Base-by-base conservation (phyloP, 352 stramenopile species). In the Pythium plurisporium region DNA sequence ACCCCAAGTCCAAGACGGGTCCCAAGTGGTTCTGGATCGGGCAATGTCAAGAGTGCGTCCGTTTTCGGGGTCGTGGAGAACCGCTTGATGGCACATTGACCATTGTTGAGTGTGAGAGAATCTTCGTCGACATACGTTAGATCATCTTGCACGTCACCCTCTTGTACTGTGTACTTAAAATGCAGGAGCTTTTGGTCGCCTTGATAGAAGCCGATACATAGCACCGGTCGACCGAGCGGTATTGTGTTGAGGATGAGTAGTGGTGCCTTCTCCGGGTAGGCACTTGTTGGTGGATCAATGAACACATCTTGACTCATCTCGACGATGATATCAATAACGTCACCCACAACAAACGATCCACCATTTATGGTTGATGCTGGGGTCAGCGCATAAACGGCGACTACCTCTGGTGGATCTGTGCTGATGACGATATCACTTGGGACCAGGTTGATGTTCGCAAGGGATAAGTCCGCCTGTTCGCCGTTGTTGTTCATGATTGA, bases 1-100 rank as follows among this genome's bases (percentile, higher is more conserved):
- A 76, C 48, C n/a, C 81, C 65, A 4, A 67, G 31, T 8, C 62
- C 67, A 15, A 44, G 56, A 4, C 23, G 37, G 6, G 54, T 31
- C 5, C 82, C 76, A 4, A 94, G 67, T 29, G 81, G 64, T 22
- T 29, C 34, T 17, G 80, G 74, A 8, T 52, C n/a, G 12, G 85
- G 85, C 0, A 94, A 64, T 4, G 68, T 79, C 11, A 93, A 50
- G 34, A 83, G 68, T 3, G 82, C 81, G 37, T 91, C 64, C 7
- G 81, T 93, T 15, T 53, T 89, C 4, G 85, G 82, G 0, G 72
- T 92, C 9, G 85, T 93, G 0, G 85, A 88, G 20, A 91, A 90
- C n/a, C 85, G 61, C 48, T 87, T 87, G 62, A 94, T 92, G 20
- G 76, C 70, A 14, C 69, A 78, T 61, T 93, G 85, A 0, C 69